phyloP scores from a whole-genome alignment of 192 early-diverging fungal species.

The Podila clonocystis region DNA sequence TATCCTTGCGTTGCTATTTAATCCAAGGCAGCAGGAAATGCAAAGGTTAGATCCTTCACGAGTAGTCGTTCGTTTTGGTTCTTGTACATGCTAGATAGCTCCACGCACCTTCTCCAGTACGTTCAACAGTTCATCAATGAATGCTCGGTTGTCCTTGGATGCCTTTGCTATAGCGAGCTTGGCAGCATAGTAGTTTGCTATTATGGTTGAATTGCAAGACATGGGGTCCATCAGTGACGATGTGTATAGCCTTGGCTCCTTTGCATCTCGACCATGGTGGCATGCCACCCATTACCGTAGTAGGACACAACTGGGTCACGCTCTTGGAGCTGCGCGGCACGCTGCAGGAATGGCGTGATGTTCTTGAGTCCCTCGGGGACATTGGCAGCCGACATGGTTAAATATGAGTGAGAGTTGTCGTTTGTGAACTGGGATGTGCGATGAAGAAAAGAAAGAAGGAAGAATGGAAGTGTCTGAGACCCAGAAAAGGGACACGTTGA shows the following conservation, averaged over 20 bases:
- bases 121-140: slow-evolving; percentile 76
- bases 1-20: slow-evolving; percentile 73
- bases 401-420: background rate
- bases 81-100: background rate
- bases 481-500: too few species aligned
- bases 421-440: background rate
- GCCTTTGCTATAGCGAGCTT: slow-evolving; percentile 76
- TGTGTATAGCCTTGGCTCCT: background rate
- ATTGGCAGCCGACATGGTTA: slow-evolving; percentile 34
- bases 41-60: background rate
- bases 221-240: background rate
- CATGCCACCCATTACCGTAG: slow-evolving; percentile 74
- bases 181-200: slow-evolving; percentile 87
- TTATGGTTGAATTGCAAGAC: background rate
- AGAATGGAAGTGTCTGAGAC: too few species aligned
- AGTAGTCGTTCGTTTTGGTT: background rate
- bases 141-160: slow-evolving; percentile 67
- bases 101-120: slow-evolving; percentile 77
- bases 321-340: slow-evolving; percentile 78
- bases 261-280: slow-evolving; percentile 1
- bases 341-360: slow-evolving; percentile 83
- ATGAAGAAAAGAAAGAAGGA: background rate
- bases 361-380: slow-evolving; percentile 73
- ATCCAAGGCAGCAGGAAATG: background rate
- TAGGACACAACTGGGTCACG: slow-evolving; percentile 93